phyloP scores from a whole-genome alignment of 441 rosid genomes.

The Isatis lusitanica region DNA sequence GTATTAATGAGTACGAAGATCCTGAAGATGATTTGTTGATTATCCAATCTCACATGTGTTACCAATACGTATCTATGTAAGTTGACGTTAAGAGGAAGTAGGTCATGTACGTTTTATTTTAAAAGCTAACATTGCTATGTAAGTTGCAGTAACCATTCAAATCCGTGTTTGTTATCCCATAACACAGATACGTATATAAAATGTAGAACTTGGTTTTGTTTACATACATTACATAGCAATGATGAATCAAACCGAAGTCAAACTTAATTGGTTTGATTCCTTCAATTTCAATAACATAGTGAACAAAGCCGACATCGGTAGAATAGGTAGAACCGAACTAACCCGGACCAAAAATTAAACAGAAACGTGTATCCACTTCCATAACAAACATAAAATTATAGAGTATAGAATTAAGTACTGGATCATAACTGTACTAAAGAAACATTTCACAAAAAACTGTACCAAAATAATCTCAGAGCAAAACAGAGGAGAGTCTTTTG shows the following conservation, averaged over 20 bases:
- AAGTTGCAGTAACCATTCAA: slow-evolving; percentile 7
- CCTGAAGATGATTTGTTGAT: too few species aligned
- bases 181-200: background rate
- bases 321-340: background rate
- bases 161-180: background rate
- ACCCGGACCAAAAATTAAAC: background rate
- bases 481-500: background rate
- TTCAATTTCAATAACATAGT: background rate
- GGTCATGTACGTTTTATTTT: background rate
- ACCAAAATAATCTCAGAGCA: background rate
- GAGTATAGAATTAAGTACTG: background rate
- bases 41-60: too few species aligned
- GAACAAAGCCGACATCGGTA: background rate
- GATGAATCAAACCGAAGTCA: background rate
- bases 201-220: background rate
- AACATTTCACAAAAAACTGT: background rate
- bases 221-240: background rate
- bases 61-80: too few species aligned
- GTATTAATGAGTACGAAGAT: too few species aligned
- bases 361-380: background rate
- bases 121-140: background rate
- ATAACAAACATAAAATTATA: background rate
- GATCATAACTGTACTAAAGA: background rate
- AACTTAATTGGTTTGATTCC: background rate
- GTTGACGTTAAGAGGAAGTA: too few species aligned